Conservation (phyloP, 352 stramenopile species). For the Phytophthora megakarya region DNA sequence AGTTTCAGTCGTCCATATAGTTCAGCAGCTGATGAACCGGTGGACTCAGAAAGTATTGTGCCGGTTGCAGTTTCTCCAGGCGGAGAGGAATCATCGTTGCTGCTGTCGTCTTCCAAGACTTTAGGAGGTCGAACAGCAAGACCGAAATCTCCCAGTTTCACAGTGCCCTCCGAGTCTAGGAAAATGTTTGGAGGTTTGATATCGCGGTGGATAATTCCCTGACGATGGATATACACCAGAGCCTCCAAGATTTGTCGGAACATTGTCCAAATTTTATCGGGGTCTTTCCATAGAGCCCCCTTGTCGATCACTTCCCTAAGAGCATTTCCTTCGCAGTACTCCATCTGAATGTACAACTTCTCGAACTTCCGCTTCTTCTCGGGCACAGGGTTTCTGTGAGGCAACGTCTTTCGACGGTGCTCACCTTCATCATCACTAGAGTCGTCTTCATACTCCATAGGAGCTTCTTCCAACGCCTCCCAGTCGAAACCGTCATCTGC, state of each 20-base stretch:
- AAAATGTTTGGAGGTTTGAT: constrained; percentile 96
- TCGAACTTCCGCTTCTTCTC: constrained; percentile 60
- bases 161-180: constrained; percentile 90
- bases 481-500: constrained; percentile 74
- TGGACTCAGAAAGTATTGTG: constrained; percentile 54
- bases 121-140: constrained; percentile 88
- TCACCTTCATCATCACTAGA: constrained; percentile 39
- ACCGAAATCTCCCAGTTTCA: constrained; percentile 95
- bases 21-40: constrained; percentile 70
- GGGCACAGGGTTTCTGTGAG: constrained; percentile 24
- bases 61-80: constrained; percentile 30
- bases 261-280: constrained; percentile 93
- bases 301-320: constrained; percentile 96
- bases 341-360: constrained; percentile 95
- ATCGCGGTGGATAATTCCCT: constrained; percentile 94
- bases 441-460: constrained; percentile 40
- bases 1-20: constrained; percentile 71
- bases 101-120: constrained; percentile 46
- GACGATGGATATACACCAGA: constrained; percentile 94
- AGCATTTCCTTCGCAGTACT: constrained; percentile 94
- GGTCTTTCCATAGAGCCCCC: constrained; percentile 72
- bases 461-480: constrained; percentile 66
- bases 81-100: constrained; percentile 25
- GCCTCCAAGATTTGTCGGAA: constrained; percentile 96
- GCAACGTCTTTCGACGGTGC: constrained; percentile 19